These are phyloP conservation scores for Paspalum notatum DNA, from an alignment of 176 grass and related monocot species.

Conservation along the genomic window DNA sequence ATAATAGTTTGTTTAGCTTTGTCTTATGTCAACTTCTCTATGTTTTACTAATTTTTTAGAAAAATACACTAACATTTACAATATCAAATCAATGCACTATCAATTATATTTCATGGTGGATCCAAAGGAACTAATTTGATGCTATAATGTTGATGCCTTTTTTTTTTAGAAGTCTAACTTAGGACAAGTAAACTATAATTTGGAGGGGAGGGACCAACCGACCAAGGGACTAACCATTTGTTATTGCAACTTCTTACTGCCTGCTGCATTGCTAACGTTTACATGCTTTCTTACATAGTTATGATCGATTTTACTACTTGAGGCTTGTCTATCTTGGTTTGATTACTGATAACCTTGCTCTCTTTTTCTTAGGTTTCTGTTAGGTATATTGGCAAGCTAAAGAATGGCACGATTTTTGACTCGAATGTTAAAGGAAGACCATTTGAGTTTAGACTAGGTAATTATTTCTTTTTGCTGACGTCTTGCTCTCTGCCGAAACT, in stretches of 20 bases:
- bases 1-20: too few species aligned
- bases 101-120: too few species aligned
- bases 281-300: background rate
- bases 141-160: too few species aligned
- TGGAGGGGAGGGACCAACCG: too few species aligned
- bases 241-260: background rate
- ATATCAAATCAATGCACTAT: too few species aligned
- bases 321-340: background rate
- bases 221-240: background rate
- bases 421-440: slow-evolving; percentile 67
- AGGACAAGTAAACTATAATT: too few species aligned
- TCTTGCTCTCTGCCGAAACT: background rate
- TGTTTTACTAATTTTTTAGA: too few species aligned
- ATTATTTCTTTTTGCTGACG: background rate
- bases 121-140: too few species aligned
- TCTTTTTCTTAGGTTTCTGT: slow-evolving; percentile 66
- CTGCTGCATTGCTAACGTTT: background rate
- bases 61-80: too few species aligned
- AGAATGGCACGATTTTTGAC: slow-evolving; percentile 90
- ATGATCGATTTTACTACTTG: background rate
- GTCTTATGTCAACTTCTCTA: too few species aligned
- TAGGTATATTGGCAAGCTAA: slow-evolving; percentile 84
- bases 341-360: slow-evolving; percentile 4
- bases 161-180: too few species aligned
- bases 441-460: slow-evolving; percentile 94